Evolutionary conservation across 352 stramenopile species (phyloP).

Genomic region (Globisporangium uncinulatum): DNA sequence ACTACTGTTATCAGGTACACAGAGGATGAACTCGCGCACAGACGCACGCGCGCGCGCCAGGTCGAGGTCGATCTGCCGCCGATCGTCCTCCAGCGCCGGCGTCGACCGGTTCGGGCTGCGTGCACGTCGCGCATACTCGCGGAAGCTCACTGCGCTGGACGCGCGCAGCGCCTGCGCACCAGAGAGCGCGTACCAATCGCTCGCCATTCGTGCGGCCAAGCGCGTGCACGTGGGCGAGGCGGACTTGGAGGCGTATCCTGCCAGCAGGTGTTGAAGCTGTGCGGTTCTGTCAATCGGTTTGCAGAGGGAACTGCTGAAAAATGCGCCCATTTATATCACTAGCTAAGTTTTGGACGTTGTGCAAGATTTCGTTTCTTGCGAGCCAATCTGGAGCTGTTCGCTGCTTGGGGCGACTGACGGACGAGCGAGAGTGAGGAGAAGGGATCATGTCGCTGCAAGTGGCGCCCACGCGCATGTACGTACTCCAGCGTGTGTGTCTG

Average conservation of each 20-base stretch:
- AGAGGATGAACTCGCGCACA: slow-evolving; percentile 46
- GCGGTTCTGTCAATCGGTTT: too few relatives aligned
- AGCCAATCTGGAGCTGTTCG: too few relatives aligned
- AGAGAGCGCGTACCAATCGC: slow-evolving; percentile 45
- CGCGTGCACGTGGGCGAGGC: neutral
- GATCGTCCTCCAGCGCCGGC: slow-evolving; percentile 46
- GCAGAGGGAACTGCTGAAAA: neutral
- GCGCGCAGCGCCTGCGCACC: slow-evolving; percentile 27
- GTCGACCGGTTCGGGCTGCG: slow-evolving; percentile 15
- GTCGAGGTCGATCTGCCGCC: slow-evolving; percentile 66
- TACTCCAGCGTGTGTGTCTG: neutral
- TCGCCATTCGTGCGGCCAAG: neutral
- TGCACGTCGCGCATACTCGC: slow-evolving; percentile 31
- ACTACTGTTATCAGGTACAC: slow-evolving; percentile 3
- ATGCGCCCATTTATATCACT: neutral
- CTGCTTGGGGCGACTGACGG: neutral
- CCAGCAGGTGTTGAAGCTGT: slow-evolving; percentile 7
- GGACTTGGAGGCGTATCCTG: neutral
- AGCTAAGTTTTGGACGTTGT: too few relatives aligned
- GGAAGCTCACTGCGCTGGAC: slow-evolving; percentile 32
- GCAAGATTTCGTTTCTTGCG: too few relatives aligned
- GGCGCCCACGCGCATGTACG: slow-evolving; percentile 79
- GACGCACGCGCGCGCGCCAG: slow-evolving; percentile 49
- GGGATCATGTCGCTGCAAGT: slow-evolving; percentile 46
- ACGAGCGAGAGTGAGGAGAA: neutral